Conservation (phyloP, 2,329 filamentous ascomycete species). For the Colletotrichum sp. region DNA sequence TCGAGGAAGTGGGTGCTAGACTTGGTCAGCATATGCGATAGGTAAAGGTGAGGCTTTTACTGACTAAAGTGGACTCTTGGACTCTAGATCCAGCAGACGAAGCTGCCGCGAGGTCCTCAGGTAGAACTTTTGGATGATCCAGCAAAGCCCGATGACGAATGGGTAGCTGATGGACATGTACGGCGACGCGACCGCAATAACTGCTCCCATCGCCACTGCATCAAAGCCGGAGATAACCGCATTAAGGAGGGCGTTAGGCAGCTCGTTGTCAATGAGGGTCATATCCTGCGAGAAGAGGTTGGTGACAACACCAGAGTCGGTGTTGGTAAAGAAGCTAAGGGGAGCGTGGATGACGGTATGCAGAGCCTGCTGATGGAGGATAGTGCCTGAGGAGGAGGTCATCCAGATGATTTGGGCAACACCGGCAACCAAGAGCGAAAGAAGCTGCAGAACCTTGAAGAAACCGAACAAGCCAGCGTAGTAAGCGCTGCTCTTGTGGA, state of each 20-base stretch:
- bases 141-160: conserved; percentile 45
- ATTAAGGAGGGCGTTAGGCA: conserved; percentile 33
- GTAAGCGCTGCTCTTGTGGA: conserved; percentile 16
- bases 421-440: conserved; percentile 19
- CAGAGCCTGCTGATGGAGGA: conserved; percentile 27
- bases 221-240: conserved; percentile 16
- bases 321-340: conserved; percentile 39
- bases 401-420: conserved; percentile 24
- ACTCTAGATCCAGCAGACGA: conserved; percentile 60
- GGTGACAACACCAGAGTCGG: conserved; percentile 38
- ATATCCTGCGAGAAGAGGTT: conserved; percentile 46
- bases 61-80: conserved; percentile 58
- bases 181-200: conserved; percentile 43
- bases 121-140: conserved; percentile 57
- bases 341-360: conserved; percentile 32
- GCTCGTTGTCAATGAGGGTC: conserved; percentile 36
- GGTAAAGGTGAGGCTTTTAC: not conserved
- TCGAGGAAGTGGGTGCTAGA: conserved; percentile 51
- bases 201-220: conserved; percentile 42
- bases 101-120: conserved; percentile 62
- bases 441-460: conserved; percentile 10
- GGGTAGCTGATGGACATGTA: conserved; percentile 52
- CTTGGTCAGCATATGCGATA: not conserved
- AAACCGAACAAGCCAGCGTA: conserved; percentile 25
- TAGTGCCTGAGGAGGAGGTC: conserved; percentile 24